Evolutionary conservation across 2,329 filamentous ascomycete genomes (phyloP), one percentile per base, ranked within the genome.

Genomic region (Phoma herbarum): DNA sequence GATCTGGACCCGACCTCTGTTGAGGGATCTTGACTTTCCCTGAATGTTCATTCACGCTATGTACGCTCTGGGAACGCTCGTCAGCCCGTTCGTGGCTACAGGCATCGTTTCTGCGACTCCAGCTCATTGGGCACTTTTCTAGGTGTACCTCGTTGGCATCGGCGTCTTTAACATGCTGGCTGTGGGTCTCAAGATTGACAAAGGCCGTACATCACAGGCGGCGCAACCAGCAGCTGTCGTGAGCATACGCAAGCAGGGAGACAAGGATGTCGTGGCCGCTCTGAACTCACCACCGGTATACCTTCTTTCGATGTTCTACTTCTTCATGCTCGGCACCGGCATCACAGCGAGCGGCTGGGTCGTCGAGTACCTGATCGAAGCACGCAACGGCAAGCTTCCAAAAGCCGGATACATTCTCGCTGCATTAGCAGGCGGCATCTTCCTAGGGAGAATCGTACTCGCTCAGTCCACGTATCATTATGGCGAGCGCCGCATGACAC

Each of bases 41-140:
- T n/a, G n/a, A n/a, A n/a, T n/a, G 26, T 84, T 88, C 52, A 87
- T 89, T 16, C 87, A 89, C 61, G 87, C 86, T 9, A 86, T 85
- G 80, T 89, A 87, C 64, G 80, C 77, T 49, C 71, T 83, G 0
- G 86, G 87, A 0, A 84, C 83, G 45, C 78, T 89, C 2, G 79
- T 86, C 4, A 83, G 81, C 0, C 86, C 86, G 0, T 85, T 89
- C 45, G 80, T 72, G 2, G 70, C 68, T 9, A 71, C 69, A 1
- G 52, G 59, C 3, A 63, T 73, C n/a, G 68, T 66, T 18, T 61
- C 67, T 6, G 57, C 42, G 82, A 1, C 81, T 82, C 0, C 85
- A 81, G 0, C 75, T 1, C 76, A 74, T 6, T 89, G 86, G 86
- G 80, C 79, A 29, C 68, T 86, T 0, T 87, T 29, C 33, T 39